phyloP scores from a whole-genome alignment of 2,329 filamentous ascomycete genomes.

The Fusarium paranaense region DNA sequence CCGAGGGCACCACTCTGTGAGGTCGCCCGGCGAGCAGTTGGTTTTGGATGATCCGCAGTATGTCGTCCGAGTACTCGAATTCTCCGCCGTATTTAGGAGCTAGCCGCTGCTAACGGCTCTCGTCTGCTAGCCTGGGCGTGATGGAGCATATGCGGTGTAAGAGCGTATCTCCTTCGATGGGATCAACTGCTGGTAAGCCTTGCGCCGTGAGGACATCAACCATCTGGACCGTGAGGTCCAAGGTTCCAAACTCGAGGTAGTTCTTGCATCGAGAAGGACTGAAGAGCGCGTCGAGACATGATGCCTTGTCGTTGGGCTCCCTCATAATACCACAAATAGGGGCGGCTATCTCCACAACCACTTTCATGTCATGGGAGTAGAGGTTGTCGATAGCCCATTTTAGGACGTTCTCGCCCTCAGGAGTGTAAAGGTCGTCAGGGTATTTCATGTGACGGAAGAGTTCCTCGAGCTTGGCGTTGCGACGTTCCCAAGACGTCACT shows the following conservation, averaged over 20 bases:
- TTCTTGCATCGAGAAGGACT: neutral
- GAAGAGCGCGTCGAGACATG: neutral
- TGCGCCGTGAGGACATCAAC: neutral
- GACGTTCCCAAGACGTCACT: neutral
- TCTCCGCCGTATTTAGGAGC: neutral
- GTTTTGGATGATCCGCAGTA: neutral
- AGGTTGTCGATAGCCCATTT: slow-evolving; percentile 13
- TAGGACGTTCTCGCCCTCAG: neutral
- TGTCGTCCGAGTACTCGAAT: neutral
- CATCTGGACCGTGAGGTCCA: neutral
- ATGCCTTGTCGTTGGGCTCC: neutral
- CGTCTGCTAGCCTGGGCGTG: neutral
- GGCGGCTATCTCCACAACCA: neutral
- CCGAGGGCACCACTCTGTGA: neutral
- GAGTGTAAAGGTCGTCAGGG: neutral
- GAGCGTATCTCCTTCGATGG: neutral
- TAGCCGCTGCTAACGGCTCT: neutral
- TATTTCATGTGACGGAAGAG: neutral
- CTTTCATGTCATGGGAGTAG: neutral
- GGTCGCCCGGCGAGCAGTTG: neutral
- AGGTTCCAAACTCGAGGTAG: slow-evolving; percentile 3
- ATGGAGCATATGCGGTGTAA: neutral
- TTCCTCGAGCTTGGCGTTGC: neutral
- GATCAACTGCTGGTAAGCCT: neutral
- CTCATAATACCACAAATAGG: neutral